A percentile compares a stretch with the other conserved stretches of the same genome.
phyloP scores from a whole-genome alignment of 1,139 yeast species.

The Eremothecium coryli region DNA sequence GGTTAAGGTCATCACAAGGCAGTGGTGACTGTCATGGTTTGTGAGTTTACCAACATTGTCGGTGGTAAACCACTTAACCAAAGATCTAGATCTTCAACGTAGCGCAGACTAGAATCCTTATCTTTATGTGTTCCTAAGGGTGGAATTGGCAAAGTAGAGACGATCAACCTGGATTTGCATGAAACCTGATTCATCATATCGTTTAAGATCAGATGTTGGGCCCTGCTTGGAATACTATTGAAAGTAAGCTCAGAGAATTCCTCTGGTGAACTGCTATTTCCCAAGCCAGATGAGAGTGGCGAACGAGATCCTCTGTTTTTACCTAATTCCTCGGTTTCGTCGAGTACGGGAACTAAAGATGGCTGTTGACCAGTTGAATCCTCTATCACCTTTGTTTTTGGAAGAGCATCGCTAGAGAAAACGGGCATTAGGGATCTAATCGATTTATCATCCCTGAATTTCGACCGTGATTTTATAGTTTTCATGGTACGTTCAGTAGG shows the following conservation, averaged over 20 bases:
- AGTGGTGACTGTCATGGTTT: conserved; percentile 91
- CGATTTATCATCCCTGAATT: conserved; percentile 9
- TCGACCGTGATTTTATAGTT: conserved; percentile 1
- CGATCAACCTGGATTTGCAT: conserved; percentile 55
- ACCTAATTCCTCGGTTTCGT: conserved; percentile 17
- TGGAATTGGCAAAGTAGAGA: conserved; percentile 88
- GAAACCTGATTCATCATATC: conserved; percentile 70
- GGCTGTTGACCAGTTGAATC: conserved; percentile 58
- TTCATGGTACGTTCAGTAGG: background rate
- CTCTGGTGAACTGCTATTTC: conserved; percentile 24
- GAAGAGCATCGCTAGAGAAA: conserved; percentile 71
- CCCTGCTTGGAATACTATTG: conserved; percentile 80
- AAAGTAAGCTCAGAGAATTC: conserved; percentile 45
- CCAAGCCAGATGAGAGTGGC: conserved; percentile 24
- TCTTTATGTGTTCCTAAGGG: conserved; percentile 67
- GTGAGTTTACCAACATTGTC: conserved; percentile 69
- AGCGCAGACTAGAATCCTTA: conserved; percentile 60
- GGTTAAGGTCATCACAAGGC: conserved; percentile 50
- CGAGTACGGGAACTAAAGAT: conserved; percentile 45
- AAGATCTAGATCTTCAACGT: conserved; percentile 63
- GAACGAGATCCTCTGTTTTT: background rate
- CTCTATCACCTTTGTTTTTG: conserved; percentile 60
- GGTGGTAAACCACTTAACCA: conserved; percentile 85
- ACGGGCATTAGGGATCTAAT: conserved; percentile 41
- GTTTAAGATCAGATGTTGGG: conserved; percentile 81